These are phyloP conservation scores for Eucalyptus curtisii DNA, from an alignment of 345 rosid species.

Conservation along the genomic window DNA sequence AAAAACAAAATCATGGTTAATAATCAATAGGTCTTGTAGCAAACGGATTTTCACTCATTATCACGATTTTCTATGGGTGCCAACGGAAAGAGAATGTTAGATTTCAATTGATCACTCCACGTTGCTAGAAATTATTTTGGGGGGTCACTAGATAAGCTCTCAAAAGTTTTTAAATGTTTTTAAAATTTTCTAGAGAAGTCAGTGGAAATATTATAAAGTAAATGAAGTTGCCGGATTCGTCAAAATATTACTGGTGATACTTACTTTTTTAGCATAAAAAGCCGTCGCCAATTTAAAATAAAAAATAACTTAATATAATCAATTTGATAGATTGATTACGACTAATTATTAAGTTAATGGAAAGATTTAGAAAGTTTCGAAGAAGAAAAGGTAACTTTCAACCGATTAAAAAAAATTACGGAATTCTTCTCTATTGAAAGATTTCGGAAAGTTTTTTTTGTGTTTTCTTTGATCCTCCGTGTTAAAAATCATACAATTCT, in stretches of 20 bases:
- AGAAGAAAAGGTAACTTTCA: neutral
- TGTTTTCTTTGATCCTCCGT: neutral
- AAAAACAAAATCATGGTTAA: neutral
- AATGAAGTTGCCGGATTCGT: neutral
- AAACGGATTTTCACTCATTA: neutral
- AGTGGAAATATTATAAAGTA: neutral
- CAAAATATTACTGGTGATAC: neutral
- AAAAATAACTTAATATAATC: neutral
- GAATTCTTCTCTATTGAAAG: neutral
- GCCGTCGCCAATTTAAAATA: neutral
- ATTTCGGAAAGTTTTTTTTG: neutral
- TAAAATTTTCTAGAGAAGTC: neutral
- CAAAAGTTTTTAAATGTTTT: fast-evolving
- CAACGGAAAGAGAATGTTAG: neutral
- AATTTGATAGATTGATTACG: neutral
- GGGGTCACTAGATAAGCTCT: neutral
- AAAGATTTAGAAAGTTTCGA: neutral
- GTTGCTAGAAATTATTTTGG: neutral
- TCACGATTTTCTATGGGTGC: neutral
- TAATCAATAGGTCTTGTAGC: neutral
- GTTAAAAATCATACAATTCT: neutral
- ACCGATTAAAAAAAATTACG: neutral
- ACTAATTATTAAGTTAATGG: neutral
- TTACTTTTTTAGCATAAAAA: neutral
- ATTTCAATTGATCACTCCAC: neutral